Conservation (phyloP, 345 rosid species). For the Mallotus nudiflorus region DNA sequence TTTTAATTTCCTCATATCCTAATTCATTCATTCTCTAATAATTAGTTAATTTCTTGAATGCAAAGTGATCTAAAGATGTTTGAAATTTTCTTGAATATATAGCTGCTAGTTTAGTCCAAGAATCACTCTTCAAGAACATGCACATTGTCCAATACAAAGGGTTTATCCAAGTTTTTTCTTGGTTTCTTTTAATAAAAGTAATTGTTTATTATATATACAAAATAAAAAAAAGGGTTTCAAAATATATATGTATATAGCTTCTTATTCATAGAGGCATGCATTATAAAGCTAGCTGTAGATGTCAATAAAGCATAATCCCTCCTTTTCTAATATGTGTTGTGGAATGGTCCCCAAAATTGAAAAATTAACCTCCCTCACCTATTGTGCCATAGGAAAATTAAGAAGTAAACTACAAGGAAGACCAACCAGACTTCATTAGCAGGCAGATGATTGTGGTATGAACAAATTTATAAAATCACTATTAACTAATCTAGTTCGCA, state of each 20-base stretch:
- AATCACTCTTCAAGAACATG: too few species aligned
- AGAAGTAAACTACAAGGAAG: not conserved
- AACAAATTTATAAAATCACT: constrained; percentile 3
- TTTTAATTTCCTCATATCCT: not conserved
- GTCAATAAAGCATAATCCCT: constrained; percentile 32
- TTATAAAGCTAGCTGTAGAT: constrained; percentile 31
- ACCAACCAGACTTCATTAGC: constrained; percentile 4
- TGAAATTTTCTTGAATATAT: too few species aligned
- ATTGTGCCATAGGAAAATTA: not conserved
- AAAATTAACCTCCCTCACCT: constrained; percentile 5
- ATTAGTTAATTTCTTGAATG: too few species aligned
- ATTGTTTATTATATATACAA: too few species aligned
- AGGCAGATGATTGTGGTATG: constrained; percentile 24
- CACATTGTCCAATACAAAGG: constrained; percentile 10
- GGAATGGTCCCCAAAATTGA: constrained; percentile 29
- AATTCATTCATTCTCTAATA: not conserved
- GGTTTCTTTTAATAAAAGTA: too few species aligned
- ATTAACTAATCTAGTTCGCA: not conserved
- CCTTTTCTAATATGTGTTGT: constrained; percentile 14
- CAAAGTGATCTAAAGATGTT: too few species aligned
- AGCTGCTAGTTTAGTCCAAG: too few species aligned
- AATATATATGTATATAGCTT: too few species aligned
- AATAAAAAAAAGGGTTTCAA: too few species aligned
- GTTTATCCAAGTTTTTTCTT: too few species aligned
- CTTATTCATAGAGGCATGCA: constrained; percentile 25